phyloP scores from a whole-genome alignment of 1,139 yeast species.

The Yamadazyma triangularis region DNA sequence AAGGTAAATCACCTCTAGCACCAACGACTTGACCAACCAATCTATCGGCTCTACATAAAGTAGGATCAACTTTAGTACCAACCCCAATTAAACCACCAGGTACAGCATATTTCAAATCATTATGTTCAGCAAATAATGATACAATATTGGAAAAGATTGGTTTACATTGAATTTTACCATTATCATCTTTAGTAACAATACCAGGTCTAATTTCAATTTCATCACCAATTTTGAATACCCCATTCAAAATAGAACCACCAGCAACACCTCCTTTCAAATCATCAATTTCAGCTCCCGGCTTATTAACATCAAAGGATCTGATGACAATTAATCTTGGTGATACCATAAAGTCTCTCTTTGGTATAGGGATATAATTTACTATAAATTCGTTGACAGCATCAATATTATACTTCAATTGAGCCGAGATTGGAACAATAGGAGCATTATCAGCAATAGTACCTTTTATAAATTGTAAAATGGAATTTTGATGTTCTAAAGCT shows the following conservation, averaged over 20 bases:
- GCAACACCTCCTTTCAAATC: constrained; percentile 99
- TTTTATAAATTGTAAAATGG: constrained; percentile 85
- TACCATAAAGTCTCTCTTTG: constrained; percentile 89
- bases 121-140: constrained; percentile 94
- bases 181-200: constrained; percentile 92
- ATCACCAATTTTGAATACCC: constrained; percentile 95
- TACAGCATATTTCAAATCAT: constrained; percentile 96
- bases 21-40: constrained; percentile 99
- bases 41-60: constrained; percentile 98
- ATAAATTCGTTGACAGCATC: constrained; percentile 98
- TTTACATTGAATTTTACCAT: constrained; percentile 89
- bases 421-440: constrained; percentile 97
- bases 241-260: constrained; percentile 96
- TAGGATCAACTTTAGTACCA: constrained; percentile 98
- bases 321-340: constrained; percentile 95
- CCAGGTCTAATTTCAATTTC: constrained; percentile 99
- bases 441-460: constrained; percentile 99
- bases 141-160: constrained; percentile 94
- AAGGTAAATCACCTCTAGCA: constrained; percentile 92
- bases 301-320: constrained; percentile 97
- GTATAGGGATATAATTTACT: constrained; percentile 94
- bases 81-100: constrained; percentile 99
- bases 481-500: constrained; percentile 92
- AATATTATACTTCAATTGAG: constrained; percentile 96
- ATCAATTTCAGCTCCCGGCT: constrained; percentile 97